Conservation (phyloP, 78 protist species). For the Pigoraptor vietnamica region DNA sequence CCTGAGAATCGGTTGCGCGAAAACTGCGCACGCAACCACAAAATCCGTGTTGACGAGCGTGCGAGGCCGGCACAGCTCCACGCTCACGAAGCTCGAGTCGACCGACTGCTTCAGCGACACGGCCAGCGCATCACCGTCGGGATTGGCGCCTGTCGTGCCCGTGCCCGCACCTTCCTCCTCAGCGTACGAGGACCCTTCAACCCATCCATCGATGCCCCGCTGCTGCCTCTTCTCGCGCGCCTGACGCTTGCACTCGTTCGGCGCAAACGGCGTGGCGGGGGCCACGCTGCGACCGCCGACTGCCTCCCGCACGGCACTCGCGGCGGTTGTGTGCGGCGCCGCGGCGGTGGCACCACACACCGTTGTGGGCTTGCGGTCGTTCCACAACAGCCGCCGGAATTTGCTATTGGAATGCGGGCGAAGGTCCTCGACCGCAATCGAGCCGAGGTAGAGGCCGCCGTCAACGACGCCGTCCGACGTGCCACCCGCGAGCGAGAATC, state of each 20-base stretch:
- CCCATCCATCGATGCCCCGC: too few species aligned
- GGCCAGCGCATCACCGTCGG: neutral
- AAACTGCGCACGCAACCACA: neutral
- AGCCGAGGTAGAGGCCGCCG: neutral
- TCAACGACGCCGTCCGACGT: neutral
- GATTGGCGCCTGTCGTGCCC: neutral
- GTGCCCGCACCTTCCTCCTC: too few species aligned
- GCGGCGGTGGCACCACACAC: too few species aligned
- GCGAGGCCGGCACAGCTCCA: neutral
- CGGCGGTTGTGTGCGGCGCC: too few species aligned
- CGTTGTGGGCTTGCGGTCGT: too few species aligned
- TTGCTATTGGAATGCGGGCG: neutral
- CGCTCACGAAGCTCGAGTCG: neutral
- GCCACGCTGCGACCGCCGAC: too few species aligned
- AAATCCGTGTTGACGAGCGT: neutral
- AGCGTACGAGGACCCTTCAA: too few species aligned
- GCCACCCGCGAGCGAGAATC: neutral
- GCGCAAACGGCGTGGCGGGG: too few species aligned
- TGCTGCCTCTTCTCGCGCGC: too few species aligned
- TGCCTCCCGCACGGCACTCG: too few species aligned
- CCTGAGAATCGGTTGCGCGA: neutral
- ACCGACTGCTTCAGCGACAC: neutral
- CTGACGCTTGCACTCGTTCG: too few species aligned
- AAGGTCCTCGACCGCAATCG: neutral
- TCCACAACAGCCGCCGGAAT: neutral